Evolutionary conservation across 2,329 filamentous ascomycete genomes (phyloP).

Genomic region (Chrysoporthe puriensis): DNA sequence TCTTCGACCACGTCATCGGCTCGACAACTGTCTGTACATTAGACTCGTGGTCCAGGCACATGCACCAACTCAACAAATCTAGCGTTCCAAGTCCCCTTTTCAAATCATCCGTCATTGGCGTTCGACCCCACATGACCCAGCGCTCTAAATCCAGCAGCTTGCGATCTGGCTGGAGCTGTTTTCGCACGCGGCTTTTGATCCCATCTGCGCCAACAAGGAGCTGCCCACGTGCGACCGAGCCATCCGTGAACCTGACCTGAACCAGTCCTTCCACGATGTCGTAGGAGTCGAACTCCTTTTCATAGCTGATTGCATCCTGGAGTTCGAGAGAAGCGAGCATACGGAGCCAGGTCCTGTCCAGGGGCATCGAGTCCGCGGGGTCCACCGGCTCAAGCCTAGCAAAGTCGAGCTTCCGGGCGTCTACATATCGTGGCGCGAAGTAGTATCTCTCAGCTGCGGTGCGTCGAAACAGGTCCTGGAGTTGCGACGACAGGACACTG

Average conservation of each 20-base stretch:
- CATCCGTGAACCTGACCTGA: conserved; percentile 35
- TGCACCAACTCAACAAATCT: conserved; percentile 38
- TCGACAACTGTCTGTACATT: conserved; percentile 36
- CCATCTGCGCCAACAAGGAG: conserved; percentile 39
- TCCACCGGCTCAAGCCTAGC: conserved; percentile 29
- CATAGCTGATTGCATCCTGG: conserved; percentile 37
- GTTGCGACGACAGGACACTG: conserved; percentile 34
- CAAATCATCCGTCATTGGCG: conserved; percentile 34
- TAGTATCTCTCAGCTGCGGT: conserved; percentile 31
- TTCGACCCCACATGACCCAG: conserved; percentile 39
- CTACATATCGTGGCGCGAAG: conserved; percentile 36
- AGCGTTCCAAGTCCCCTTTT: conserved; percentile 25
- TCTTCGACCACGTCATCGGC: conserved; percentile 36
- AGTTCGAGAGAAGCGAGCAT: conserved; percentile 34
- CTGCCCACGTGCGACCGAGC: conserved; percentile 33
- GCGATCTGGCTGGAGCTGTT: conserved; percentile 37
- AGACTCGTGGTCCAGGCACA: conserved; percentile 35
- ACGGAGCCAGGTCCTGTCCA: conserved; percentile 39
- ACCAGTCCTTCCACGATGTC: conserved; percentile 31
- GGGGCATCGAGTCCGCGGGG: conserved; percentile 30
- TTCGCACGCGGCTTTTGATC: conserved; percentile 37
- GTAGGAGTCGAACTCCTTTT: conserved; percentile 36
- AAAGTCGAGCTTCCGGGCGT: conserved; percentile 34
- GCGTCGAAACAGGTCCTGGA: conserved; percentile 31
- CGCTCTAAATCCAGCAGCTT: conserved; percentile 38